Evolutionary conservation across 2,329 filamentous ascomycete genomes (phyloP).

Genomic region (Fusarium redolens): DNA sequence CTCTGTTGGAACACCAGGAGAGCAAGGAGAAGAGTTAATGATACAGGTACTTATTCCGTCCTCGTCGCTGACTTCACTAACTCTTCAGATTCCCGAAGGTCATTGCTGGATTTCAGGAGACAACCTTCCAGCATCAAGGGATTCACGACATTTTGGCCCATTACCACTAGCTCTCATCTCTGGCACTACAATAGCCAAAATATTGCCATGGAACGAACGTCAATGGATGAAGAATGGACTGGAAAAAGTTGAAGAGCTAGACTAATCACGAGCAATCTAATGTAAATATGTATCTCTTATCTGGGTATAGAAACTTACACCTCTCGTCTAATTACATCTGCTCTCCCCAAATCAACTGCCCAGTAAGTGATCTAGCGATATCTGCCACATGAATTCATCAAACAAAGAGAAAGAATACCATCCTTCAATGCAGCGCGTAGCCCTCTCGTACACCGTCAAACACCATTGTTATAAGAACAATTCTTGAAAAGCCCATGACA

Average conservation of each 20-base stretch:
- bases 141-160: conserved; percentile 88
- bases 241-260: conserved; percentile 45
- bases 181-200: conserved; percentile 81
- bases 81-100: conserved; percentile 80
- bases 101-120: conserved; percentile 94
- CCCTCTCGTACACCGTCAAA: conserved; percentile 27
- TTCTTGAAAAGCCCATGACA: conserved; percentile 28
- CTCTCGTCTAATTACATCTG: conserved; percentile 52
- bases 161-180: conserved; percentile 85
- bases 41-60: conserved; percentile 66
- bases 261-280: conserved; percentile 16
- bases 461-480: conserved; percentile 31
- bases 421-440: conserved; percentile 16
- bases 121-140: conserved; percentile 84
- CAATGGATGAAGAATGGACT: conserved; percentile 62
- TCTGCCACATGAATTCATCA: conserved; percentile 52
- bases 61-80: conserved; percentile 1
- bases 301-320: conserved; percentile 46
- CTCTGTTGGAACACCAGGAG: conserved; percentile 69
- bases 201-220: conserved; percentile 63
- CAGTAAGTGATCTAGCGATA: conserved; percentile 35
- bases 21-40: conserved; percentile 62
- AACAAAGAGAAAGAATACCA: conserved; percentile 42
- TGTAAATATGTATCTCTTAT: conserved; percentile 42
- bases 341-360: conserved; percentile 29